These are phyloP conservation scores for Hyphopichia khmerensis DNA, from an alignment of 1,139 yeast genomes.

Conservation along the genomic window DNA sequence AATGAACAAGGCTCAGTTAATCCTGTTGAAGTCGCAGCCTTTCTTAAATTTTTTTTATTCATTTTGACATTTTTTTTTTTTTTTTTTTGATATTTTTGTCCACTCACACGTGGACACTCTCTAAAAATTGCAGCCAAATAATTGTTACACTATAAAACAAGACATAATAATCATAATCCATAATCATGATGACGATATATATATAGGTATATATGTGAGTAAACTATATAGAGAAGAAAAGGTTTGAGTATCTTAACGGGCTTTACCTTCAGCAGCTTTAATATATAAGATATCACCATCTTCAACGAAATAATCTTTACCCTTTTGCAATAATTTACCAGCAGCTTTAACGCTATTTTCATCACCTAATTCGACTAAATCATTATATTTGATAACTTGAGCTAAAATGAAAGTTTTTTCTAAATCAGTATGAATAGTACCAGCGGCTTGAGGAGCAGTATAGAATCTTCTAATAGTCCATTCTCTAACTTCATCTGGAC, in stretches of 20 bases:
- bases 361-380: slow-evolving; percentile 75
- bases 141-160: background rate
- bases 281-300: slow-evolving; percentile 86
- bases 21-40: background rate
- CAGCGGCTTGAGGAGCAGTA: slow-evolving; percentile 88
- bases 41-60: no score
- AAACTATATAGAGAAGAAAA: no score
- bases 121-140: background rate
- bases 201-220: no score
- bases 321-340: slow-evolving; percentile 91
- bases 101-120: no score
- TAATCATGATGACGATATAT: no score
- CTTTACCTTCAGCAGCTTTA: slow-evolving; percentile 96
- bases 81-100: no score
- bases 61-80: no score
- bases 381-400: slow-evolving; percentile 47
- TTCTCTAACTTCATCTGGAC: slow-evolving; percentile 84
- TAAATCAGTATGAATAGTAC: slow-evolving; percentile 72
- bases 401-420: slow-evolving; percentile 52
- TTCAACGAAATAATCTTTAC: slow-evolving; percentile 90
- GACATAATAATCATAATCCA: background rate
- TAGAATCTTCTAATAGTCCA: slow-evolving; percentile 86
- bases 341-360: slow-evolving; percentile 87
- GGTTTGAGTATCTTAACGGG: no score
- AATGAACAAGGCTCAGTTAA: background rate